phyloP scores from a whole-genome alignment of 2,329 filamentous ascomycete species.

The Xylariomycetidae sp. region DNA sequence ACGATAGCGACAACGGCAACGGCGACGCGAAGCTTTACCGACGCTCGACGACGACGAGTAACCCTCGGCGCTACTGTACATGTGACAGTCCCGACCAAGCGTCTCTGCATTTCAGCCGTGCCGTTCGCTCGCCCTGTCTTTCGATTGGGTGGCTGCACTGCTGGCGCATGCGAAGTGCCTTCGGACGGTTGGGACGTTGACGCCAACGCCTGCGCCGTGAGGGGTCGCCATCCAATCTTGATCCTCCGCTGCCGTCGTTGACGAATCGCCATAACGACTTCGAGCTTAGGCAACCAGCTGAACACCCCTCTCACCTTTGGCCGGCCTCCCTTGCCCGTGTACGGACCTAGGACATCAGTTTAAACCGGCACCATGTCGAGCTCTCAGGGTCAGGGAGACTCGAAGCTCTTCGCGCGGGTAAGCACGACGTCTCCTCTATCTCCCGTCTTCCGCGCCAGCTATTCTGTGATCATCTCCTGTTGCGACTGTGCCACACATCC shows the following conservation, averaged over 20 bases:
- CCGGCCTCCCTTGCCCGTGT: no score
- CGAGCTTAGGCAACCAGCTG: constrained; percentile 10
- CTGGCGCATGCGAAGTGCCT: constrained; percentile 12
- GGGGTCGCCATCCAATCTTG: constrained; percentile 6
- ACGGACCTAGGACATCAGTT: no score
- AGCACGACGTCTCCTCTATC: constrained; percentile 27
- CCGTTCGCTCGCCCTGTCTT: constrained; percentile 13
- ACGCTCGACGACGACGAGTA: constrained; percentile 13
- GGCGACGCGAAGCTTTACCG: no score
- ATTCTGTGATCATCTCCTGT: not conserved
- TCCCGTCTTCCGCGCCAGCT: not conserved
- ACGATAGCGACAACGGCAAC: constrained; percentile 3
- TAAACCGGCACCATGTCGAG: constrained; percentile 47
- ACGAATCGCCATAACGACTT: constrained; percentile 8
- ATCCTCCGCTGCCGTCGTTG: constrained; percentile 6
- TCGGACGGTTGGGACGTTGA: not conserved
- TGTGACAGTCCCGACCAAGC: constrained; percentile 16
- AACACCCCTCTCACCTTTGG: no score
- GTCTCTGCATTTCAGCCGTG: constrained; percentile 17
- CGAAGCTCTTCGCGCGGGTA: constrained; percentile 98
- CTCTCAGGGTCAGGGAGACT: constrained; percentile 73
- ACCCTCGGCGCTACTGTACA: constrained; percentile 13
- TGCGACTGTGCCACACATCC: not conserved
- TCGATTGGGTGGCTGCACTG: constrained; percentile 21
- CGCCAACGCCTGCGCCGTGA: no score